Evolutionary conservation across 768 basidiomycete species (phyloP).

Genomic region (Kwoniella newhampshirensis): DNA sequence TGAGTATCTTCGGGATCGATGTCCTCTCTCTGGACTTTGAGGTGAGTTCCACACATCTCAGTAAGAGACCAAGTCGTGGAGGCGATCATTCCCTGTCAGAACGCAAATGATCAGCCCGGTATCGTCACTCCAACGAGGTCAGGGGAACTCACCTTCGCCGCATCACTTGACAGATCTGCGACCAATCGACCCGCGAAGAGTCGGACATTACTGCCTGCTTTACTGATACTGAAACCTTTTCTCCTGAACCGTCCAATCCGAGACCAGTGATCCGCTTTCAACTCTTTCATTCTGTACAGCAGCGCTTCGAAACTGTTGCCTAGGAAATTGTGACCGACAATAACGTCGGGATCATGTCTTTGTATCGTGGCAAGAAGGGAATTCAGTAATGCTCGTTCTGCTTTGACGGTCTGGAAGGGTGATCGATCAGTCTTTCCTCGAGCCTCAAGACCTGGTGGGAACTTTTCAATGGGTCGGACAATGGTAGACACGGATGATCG

Average conservation of each 20-base stretch:
- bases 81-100: conserved; percentile 81
- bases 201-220: conserved; percentile 63
- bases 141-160: conserved; percentile 69
- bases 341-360: conserved; percentile 87
- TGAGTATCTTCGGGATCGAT: conserved; percentile 95
- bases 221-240: conserved; percentile 63
- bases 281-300: conserved; percentile 82
- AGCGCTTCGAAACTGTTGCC: conserved; percentile 87
- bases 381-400: conserved; percentile 82
- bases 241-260: conserved; percentile 86
- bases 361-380: conserved; percentile 77
- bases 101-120: neutral
- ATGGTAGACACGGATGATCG: conserved; percentile 82
- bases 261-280: conserved; percentile 91
- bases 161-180: conserved; percentile 91
- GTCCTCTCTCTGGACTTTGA: conserved; percentile 82
- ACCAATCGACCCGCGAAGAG: conserved; percentile 82
- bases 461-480: conserved; percentile 81
- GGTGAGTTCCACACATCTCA: conserved; percentile 91
- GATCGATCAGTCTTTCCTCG: conserved; percentile 65
- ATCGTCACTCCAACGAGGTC: neutral
- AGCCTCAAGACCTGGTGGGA: conserved; percentile 79
- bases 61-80: conserved; percentile 98
- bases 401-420: conserved; percentile 68
- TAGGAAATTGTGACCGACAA: conserved; percentile 91